Conservation (phyloP, 495 filamentous ascomycete species). For the Hyaloscypha hepaticicola region DNA sequence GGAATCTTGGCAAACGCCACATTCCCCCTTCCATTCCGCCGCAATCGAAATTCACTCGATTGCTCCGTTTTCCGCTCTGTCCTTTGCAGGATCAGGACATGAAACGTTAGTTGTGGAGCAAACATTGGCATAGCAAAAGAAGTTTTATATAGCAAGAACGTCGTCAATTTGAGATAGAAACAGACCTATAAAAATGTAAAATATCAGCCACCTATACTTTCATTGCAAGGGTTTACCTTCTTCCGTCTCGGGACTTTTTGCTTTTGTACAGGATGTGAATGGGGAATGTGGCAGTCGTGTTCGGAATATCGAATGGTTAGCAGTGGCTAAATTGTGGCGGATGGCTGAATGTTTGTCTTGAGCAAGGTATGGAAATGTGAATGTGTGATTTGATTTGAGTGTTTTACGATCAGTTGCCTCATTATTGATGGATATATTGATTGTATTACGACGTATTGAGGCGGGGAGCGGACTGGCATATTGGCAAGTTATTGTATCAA, state of each 20-base stretch:
- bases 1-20: background rate
- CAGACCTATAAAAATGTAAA: background rate
- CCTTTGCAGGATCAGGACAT: background rate
- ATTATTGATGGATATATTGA: constrained; percentile 5
- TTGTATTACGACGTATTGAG: constrained; percentile 8
- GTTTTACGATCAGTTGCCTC: constrained; percentile 22
- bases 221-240: background rate
- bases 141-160: background rate
- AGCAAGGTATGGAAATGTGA: background rate
- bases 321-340: background rate
- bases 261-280: background rate
- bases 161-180: background rate
- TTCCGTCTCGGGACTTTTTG: background rate
- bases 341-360: background rate
- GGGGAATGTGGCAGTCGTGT: background rate
- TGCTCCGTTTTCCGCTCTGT: background rate
- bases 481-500: constrained; percentile 17
- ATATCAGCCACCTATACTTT: background rate
- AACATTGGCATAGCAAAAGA: background rate
- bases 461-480: constrained; percentile 5
- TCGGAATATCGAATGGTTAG: background rate
- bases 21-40: background rate
- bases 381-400: background rate
- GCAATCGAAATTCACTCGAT: background rate
- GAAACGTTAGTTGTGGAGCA: background rate